These are phyloP conservation scores for Salix caprea DNA, from an alignment of 345 rosid species.

Conservation along the genomic window DNA sequence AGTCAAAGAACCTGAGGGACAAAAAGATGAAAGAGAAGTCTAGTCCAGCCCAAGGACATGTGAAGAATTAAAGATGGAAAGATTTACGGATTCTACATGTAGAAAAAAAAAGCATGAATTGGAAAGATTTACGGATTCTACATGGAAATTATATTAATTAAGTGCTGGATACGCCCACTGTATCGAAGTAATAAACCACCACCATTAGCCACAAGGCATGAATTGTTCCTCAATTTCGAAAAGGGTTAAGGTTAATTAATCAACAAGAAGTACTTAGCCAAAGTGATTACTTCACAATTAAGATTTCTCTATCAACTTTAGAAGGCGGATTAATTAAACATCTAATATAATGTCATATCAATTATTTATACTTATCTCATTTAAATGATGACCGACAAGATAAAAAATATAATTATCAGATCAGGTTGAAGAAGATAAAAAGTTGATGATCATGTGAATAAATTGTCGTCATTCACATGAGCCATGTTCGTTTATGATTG, in stretches of 20 bases:
- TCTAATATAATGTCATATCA: background rate
- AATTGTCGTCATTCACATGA: background rate
- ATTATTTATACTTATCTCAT: background rate
- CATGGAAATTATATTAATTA: no score
- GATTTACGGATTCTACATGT: no score
- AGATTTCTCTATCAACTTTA: background rate
- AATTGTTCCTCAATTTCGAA: background rate
- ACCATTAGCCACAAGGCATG: slow-evolving; percentile 3
- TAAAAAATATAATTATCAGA: background rate
- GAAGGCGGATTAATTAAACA: background rate
- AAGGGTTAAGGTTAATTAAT: slow-evolving; percentile 5
- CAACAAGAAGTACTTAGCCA: background rate
- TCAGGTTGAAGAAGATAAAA: background rate
- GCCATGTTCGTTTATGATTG: slow-evolving; percentile 6
- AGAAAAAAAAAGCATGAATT: no score
- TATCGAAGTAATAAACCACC: slow-evolving; percentile 26
- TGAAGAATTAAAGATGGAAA: no score
- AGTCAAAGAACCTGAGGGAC: no score
- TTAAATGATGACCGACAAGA: background rate
- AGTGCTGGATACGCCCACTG: slow-evolving; percentile 30
- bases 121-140: no score
- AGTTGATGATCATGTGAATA: background rate
- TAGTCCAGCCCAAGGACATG: no score
- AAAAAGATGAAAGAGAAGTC: no score
- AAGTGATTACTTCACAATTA: background rate